Evolutionary conservation across 78 protist genomes (phyloP), one percentile per base, ranked within the genome.

Genomic region (Mantamonas sphyraenae): DNA sequence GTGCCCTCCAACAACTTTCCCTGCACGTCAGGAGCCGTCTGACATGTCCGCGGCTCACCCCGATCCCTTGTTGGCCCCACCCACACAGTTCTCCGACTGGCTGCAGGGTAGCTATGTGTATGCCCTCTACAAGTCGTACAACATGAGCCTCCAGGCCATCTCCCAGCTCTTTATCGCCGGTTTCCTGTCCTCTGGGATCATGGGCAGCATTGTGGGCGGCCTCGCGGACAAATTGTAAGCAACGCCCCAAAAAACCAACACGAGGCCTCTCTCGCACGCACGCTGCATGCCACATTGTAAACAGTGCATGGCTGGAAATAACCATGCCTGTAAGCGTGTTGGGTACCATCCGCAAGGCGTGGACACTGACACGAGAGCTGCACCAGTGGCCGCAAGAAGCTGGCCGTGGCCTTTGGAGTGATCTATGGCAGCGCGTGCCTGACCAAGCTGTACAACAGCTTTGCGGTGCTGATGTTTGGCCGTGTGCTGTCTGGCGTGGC

Each of bases 101-200:
- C 70, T 91, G 67, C 93, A 91, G n/a, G 98, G 98, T 0, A 95
- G 96, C 10, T 93, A 93, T 64, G 91, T 95, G 53, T 95, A 95
- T 70, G 84, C 75, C 17, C 83, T 95, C 26, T 95, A 95, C 71
- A 75, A 79, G 42, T 37, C 71, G 5, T 91, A 93, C 78, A 96
- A 95, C 51, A 85, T 74, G 60, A 10, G n/a, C 0, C 38, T 20
- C 51, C 53, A 55, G 28, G 85, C 81, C 40, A 95, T 92, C 47
- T 94, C 85, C 26, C 51, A 37, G 30, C 78, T 95, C 28, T 95
- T 93, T 64, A 51, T 94, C 8, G 82, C 72, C 14, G 98, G 98
- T 8, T 95, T 93, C 71, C 74, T 68, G 9, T 79, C 96, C 38
- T 60, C 83, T 24, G 24, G 85, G 65, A n/a, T 92, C 24, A 74